Evolutionary conservation across 2,329 filamentous ascomycete species (phyloP).

Genomic region (Onygenales sp.): DNA sequence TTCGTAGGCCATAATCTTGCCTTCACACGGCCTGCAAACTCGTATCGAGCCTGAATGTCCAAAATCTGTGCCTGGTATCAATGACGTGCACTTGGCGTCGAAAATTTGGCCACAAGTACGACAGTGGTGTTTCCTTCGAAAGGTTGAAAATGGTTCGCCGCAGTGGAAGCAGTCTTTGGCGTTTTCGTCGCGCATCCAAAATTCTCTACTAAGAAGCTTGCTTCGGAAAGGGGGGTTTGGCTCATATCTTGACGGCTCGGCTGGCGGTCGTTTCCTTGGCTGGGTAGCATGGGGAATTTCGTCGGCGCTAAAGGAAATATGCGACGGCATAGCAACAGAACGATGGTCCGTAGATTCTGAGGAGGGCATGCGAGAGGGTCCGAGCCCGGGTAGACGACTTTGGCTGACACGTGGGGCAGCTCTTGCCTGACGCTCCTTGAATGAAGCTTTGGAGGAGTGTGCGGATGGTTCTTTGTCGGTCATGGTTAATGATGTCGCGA

Average conservation of each 20-base stretch:
- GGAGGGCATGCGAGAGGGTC: conserved; percentile 31
- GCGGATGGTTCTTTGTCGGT: conserved; percentile 20
- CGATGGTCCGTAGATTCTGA: conserved; percentile 34
- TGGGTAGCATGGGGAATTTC: conserved; percentile 10
- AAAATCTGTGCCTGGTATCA: conserved; percentile 81
- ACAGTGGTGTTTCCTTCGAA: conserved; percentile 93
- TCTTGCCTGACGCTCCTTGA: conserved; percentile 23
- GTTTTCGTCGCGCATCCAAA: conserved; percentile 99
- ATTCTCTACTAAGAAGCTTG: conserved; percentile 85
- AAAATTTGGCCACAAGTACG: conserved; percentile 96
- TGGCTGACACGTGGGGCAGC: conserved; percentile 30
- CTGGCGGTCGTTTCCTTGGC: conserved; percentile 12
- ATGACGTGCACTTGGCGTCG: conserved; percentile 86
- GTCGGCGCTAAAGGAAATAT: conserved; percentile 17
- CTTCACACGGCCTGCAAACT: conserved; percentile 87
- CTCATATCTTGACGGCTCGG: conserved; percentile 20
- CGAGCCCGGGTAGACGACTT: conserved; percentile 37
- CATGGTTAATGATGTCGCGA: conserved; percentile 20
- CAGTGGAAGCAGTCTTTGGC: conserved; percentile 96
- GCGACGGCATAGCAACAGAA: conserved; percentile 28
- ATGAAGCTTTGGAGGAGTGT: conserved; percentile 19
- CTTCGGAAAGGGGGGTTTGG: conserved; percentile 59
- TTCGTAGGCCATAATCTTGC: conserved; percentile 80
- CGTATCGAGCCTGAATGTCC: conserved; percentile 75
- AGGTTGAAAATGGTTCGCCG: conserved; percentile 81